Evolutionary conservation across 2,329 filamentous ascomycete genomes (phyloP).

Genomic region (Talaromyces verruculosus): DNA sequence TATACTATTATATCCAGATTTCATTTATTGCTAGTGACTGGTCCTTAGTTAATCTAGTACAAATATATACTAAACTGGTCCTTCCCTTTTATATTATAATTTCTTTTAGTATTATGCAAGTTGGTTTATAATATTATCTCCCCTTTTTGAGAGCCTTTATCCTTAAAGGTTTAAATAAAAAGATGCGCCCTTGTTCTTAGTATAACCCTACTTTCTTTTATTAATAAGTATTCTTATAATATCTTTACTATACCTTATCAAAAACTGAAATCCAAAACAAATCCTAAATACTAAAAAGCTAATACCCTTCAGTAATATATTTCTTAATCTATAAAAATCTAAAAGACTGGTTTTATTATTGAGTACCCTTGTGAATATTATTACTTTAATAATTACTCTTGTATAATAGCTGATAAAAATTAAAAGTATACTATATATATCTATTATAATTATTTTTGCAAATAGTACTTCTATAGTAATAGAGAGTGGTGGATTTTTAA

Average conservation of each 20-base stretch:
- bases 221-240: background rate
- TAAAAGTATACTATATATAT: background rate
- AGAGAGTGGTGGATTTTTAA: background rate
- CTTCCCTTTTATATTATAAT: too few relatives aligned
- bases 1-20: too few relatives aligned
- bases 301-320: background rate
- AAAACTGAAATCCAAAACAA: background rate
- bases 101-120: too few relatives aligned
- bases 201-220: background rate
- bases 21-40: too few relatives aligned
- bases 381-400: background rate
- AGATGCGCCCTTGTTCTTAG: too few relatives aligned
- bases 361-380: background rate
- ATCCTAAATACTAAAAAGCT: background rate
- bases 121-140: too few relatives aligned
- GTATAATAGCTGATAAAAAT: background rate
- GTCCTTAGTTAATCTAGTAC: too few relatives aligned
- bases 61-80: too few relatives aligned
- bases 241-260: background rate
- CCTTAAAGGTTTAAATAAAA: too few relatives aligned
- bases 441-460: background rate
- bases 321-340: background rate
- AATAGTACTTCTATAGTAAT: background rate
- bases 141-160: too few relatives aligned
- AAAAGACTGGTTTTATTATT: background rate